These are phyloP conservation scores for Volvox africanus DNA, from an alignment of 139 green algal species.

Conservation along the genomic window DNA sequence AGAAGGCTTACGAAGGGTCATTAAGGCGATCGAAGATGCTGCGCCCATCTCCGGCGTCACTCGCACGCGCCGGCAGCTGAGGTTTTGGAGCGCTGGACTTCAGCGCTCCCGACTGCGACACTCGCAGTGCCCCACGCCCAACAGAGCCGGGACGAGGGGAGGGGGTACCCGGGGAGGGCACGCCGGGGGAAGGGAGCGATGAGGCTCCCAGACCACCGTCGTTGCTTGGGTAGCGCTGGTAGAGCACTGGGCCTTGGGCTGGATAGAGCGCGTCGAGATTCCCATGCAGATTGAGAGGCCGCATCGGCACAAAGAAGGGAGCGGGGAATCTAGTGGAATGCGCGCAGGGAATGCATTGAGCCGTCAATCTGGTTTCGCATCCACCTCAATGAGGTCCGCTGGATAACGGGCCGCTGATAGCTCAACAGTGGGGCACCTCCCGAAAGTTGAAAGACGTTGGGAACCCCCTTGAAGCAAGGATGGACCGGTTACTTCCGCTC, in stretches of 20 bases:
- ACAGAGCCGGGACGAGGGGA: constrained; percentile 17
- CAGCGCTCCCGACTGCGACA: not conserved
- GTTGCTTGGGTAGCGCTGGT: not conserved
- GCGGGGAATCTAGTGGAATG: no score
- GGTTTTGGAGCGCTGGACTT: not conserved
- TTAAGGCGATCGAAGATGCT: constrained; percentile 43
- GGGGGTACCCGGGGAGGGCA: not conserved
- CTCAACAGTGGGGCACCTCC: no score
- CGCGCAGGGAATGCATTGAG: no score
- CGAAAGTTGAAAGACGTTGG: no score
- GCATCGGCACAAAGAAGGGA: no score
- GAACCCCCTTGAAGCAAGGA: no score
- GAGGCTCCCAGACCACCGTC: not conserved
- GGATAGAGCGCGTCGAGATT: no score
- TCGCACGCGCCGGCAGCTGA: not conserved
- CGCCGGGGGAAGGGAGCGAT: not conserved
- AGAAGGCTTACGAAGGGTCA: constrained; percentile 28
- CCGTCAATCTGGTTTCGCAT: no score
- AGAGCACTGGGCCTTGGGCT: not conserved
- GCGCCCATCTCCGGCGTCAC: not conserved
- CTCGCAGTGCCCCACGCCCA: not conserved
- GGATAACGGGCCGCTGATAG: no score
- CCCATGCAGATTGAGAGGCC: no score
- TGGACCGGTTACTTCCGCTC: no score
- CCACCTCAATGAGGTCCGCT: no score